A percentile compares a stretch with the other conserved stretches of the same genome.
Evolutionary conservation across 257 asterid species (phyloP).

Genomic region (Solanum ahanhuiri): DNA sequence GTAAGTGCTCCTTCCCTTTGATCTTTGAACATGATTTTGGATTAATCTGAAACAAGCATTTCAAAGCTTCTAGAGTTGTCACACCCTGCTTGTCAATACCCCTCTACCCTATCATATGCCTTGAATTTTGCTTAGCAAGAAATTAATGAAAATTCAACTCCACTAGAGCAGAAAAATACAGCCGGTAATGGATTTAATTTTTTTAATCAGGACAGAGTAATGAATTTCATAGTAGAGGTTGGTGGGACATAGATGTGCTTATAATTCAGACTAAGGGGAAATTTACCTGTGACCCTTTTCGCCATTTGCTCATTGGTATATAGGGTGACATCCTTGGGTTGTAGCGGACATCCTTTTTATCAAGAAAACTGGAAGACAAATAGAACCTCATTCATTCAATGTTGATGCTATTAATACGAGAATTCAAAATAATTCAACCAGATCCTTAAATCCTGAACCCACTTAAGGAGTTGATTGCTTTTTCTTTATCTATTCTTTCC

Average conservation of each 20-base stretch:
- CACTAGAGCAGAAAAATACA: neutral
- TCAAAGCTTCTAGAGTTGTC: neutral
- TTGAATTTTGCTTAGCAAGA: neutral
- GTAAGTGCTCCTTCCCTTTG: neutral
- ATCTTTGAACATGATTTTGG: neutral
- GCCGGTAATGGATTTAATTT: neutral
- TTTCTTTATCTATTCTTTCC: neutral
- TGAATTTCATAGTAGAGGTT: neutral
- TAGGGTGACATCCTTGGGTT: conserved; percentile 85
- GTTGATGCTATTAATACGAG: neutral
- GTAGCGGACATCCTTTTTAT: conserved; percentile 71
- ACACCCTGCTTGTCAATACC: neutral
- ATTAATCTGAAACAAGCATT: neutral
- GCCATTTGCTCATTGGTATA: conserved; percentile 80
- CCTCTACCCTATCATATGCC: neutral
- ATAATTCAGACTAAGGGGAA: neutral
- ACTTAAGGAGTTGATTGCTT: neutral
- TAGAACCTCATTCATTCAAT: neutral
- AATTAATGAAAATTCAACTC: neutral
- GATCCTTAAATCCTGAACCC: neutral
- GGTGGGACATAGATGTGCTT: neutral
- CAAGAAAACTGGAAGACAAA: conserved; percentile 53
- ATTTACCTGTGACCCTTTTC: conserved; percentile 96
- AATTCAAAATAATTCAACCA: neutral
- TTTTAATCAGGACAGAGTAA: neutral